Base-by-base conservation (phyloP, 2,329 filamentous ascomycete genomes). In the Chaetomiaceae sp. region DNA sequence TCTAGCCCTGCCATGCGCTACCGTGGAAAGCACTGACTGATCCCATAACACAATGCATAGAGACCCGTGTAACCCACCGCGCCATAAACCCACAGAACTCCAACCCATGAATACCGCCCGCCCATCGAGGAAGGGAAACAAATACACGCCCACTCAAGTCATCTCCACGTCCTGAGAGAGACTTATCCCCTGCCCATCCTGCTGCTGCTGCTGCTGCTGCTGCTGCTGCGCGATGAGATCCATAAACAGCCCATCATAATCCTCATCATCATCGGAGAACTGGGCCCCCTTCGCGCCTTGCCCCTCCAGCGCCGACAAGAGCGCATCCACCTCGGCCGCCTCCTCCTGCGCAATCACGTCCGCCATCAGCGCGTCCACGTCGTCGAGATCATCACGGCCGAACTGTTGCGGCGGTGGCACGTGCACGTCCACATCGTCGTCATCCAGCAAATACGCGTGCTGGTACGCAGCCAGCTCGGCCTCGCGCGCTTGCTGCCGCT, bases 171-270 rank as follows among this genome's bases (percentile, higher is more conserved):
- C 63, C 26, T 70, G 64, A 18, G 64, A 65, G 3, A 57, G 52
- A 20, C 54, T 48, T 12, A 40, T 42, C 42, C 49, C 55, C 38
- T 57, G 48, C 4, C 42, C 38, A 12, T 64, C 58, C 38, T 73
- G 67, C 50, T 72, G 65, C 41, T 42, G n/a, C n/a, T n/a, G n/a
- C n/a, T n/a, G n/a, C 38, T 57, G 48, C 4, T 41, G 36, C 12
- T 64, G 58, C 38, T 73, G 67, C 50, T 72, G 65, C 41, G 39
- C 43, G 17, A 79, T 63, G 30, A 86, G 61, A 54, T 87, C 80
- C 68, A 79, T 76, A 60, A 95, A 83, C 9, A 83, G 63, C 38
- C 72, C 66, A 52, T 83, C 79, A 56, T 81, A 83, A 35, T 81
- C 78, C 12, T 74, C 74, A 37, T 81, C 74, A 37, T 81, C 78